These are phyloP conservation scores for Phylloporus scabripes DNA, from an alignment of 768 basidiomycete genomes.

Conservation along the genomic window DNA sequence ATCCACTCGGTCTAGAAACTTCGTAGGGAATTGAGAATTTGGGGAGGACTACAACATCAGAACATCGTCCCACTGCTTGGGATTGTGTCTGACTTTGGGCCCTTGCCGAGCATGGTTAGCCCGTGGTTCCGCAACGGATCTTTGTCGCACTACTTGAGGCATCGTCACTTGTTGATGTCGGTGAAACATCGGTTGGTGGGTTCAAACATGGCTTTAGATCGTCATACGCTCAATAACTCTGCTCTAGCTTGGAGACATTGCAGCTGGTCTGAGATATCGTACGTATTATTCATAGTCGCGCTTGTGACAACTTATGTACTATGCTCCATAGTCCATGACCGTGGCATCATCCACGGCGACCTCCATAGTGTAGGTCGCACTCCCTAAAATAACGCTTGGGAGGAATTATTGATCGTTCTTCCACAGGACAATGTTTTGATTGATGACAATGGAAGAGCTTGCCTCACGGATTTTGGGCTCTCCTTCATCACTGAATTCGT, in stretches of 20 bases:
- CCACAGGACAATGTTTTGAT: slow-evolving; percentile 40
- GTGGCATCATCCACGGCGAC: slow-evolving; percentile 31
- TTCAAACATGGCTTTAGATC: not conserved
- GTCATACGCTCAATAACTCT: not conserved
- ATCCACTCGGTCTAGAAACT: slow-evolving; percentile 15
- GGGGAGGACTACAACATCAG: slow-evolving; percentile 10
- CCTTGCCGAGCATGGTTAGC: slow-evolving; percentile 28
- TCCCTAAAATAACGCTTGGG: not conserved
- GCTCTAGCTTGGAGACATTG: slow-evolving; percentile 19
- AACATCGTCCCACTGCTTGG: slow-evolving; percentile 32
- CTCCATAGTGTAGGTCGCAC: slow-evolving; percentile 29
- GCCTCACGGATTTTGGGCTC: slow-evolving; percentile 47
- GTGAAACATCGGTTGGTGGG: slow-evolving; percentile 13
- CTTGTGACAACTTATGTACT: not conserved
- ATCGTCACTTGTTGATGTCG: not conserved
- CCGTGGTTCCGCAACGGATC: slow-evolving; percentile 30
- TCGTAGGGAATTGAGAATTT: slow-evolving; percentile 26
- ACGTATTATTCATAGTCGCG: not conserved
- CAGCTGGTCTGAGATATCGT: slow-evolving; percentile 22
- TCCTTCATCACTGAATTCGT: slow-evolving; percentile 22
- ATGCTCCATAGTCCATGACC: slow-evolving; percentile 16
- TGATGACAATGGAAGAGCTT: slow-evolving; percentile 34
- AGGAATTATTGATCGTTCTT: not conserved
- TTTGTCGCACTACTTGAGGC: slow-evolving; percentile 18
- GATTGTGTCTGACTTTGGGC: slow-evolving; percentile 27